These are phyloP conservation scores for Friedmanniomyces simplex DNA, from an alignment of 495 filamentous ascomycete species.

Conservation along the genomic window DNA sequence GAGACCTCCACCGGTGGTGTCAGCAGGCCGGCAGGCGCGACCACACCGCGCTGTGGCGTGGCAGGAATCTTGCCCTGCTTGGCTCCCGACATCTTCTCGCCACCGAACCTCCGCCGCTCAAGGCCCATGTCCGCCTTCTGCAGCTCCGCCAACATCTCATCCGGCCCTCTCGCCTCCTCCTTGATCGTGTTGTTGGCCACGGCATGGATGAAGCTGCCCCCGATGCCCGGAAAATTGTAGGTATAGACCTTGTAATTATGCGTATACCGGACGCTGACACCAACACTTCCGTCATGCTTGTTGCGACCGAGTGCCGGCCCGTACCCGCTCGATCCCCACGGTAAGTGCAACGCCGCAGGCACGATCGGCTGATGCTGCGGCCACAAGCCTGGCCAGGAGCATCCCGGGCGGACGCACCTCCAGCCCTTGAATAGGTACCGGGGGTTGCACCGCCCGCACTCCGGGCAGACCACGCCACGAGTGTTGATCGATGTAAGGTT, in stretches of 20 bases:
- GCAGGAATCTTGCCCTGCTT: constrained; percentile 24
- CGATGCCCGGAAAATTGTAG: constrained; percentile 28
- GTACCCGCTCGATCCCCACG: constrained; percentile 10
- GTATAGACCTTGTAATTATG: constrained; percentile 29
- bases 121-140: constrained; percentile 51
- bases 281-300: constrained; percentile 23
- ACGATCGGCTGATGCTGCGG: constrained; percentile 19
- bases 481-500: constrained; percentile 12
- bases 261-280: constrained; percentile 26
- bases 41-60: not conserved
- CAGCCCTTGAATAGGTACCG: constrained; percentile 54
- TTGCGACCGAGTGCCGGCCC: constrained; percentile 15
- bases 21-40: not conserved
- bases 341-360: constrained; percentile 11
- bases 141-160: constrained; percentile 53
- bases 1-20: not conserved
- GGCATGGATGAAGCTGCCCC: constrained; percentile 55
- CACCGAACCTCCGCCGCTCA: constrained; percentile 38
- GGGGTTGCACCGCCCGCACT: constrained; percentile 55
- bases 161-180: constrained; percentile 41
- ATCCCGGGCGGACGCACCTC: constrained; percentile 47
- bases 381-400: constrained; percentile 32
- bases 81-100: constrained; percentile 13
- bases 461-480: constrained; percentile 60
- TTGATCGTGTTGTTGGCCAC: constrained; percentile 44